Evolutionary conservation across 1,139 yeast genomes (phyloP), one percentile per base, ranked within the genome.

Genomic region (Candida pseudoviswanathii): DNA sequence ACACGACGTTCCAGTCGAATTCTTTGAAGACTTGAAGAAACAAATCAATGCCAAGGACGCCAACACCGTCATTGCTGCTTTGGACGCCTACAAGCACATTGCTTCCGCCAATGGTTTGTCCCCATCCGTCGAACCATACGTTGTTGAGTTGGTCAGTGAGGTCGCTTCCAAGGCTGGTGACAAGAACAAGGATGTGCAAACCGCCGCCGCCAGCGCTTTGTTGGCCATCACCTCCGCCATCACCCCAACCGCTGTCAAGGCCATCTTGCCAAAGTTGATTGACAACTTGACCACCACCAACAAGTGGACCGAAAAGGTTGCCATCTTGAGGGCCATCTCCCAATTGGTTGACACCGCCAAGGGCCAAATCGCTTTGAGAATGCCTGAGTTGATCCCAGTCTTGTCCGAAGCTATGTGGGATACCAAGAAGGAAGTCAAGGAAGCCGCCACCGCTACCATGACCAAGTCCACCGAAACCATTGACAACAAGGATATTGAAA

Each of bases 321-420:
- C 96, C 61, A 80, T 94, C 65, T 82, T 94, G 73, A 84, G 82
- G 67, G 86, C 96, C 63, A 77, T 94, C 66, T 77, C 96, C 60
- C 84, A 85, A 64, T 82, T 94, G 68, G 99, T 94, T 67, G 96
- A 90, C 73, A 82, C 91, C 63, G 97, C 99, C 64, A 94, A 92
- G 77, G 90, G 79, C 65, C 99, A 92, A 82, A 81, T 94, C 66
- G 97, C 99, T 64, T 84, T 94, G 70, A 90, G 98, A 84, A 92
- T 94, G 98, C 97, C 98, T 68, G 98, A 94, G 82, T 86, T 94
- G 76, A 92, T 94, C 68, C 99, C 99, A 75, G 95, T 88, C 61
- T 82, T 94, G 68, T 94, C 99, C 62, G 99, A 94, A 82, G 89
- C 97, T 66, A 94, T 94, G 98, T 94, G 99, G 99, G 99, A 94